Conservation (phyloP, 78 protist genomes). For the Neovahlkampfia damariscottae region DNA sequence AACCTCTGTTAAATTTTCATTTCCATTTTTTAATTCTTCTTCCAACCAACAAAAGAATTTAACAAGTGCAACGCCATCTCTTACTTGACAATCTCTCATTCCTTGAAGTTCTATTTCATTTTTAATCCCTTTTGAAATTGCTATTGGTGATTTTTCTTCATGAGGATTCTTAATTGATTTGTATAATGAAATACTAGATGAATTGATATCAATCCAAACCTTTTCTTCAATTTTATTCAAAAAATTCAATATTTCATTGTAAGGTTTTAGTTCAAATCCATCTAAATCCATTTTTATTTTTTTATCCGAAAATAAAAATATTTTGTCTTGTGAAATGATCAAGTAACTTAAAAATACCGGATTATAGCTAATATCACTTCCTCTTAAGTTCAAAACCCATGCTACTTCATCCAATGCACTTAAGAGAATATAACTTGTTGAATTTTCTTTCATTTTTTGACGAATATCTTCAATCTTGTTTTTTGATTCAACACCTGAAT, state of each 20-base stretch:
- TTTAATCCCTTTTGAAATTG: constrained; percentile 54
- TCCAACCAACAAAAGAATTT: constrained; percentile 36
- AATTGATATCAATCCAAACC: not conserved
- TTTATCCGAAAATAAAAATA: not conserved
- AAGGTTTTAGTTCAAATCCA: too few relatives aligned
- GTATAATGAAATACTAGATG: not conserved
- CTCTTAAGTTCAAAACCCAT: constrained; percentile 69
- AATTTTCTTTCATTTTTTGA: not conserved
- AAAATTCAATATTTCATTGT: not conserved
- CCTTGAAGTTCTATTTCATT: constrained; percentile 67
- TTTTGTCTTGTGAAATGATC: constrained; percentile 2
- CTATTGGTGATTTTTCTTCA: constrained; percentile 24
- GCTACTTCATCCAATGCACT: constrained; percentile 68
- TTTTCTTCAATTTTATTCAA: not conserved
- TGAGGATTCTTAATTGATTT: not conserved
- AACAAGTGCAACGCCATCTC: constrained; percentile 41
- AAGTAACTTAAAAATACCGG: constrained; percentile 42
- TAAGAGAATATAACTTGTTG: constrained; percentile 30
- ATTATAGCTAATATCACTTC: constrained; percentile 34
- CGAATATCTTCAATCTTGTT: not conserved
- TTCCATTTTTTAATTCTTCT: not conserved
- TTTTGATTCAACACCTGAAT: constrained; percentile 7
- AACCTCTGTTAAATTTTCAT: not conserved
- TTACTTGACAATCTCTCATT: constrained; percentile 13
- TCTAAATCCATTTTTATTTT: not conserved